phyloP scores from a whole-genome alignment of 129 eudicot genomes.

The Artemisia tridentata region DNA sequence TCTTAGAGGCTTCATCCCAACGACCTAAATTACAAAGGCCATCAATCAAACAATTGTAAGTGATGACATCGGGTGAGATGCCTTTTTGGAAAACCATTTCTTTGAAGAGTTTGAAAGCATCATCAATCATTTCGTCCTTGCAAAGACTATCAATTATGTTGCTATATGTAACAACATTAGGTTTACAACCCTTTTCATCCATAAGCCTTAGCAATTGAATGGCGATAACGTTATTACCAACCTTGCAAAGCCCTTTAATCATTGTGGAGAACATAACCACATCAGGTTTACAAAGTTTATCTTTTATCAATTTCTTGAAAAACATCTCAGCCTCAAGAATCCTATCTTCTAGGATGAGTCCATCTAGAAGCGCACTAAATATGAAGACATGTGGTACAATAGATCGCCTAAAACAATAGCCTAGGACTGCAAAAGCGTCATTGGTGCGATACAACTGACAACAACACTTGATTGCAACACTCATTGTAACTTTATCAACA shows the following conservation, averaged over 20 bases:
- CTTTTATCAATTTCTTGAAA: background rate
- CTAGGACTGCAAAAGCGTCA: background rate
- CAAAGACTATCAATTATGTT: conserved; percentile 2
- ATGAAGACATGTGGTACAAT: background rate
- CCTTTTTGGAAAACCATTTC: conserved; percentile 7
- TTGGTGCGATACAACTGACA: too few relatives aligned
- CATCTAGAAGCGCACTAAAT: background rate
- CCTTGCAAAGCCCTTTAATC: background rate
- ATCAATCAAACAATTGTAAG: background rate
- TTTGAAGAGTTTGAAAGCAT: background rate
- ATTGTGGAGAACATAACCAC: background rate
- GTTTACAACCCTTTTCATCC: background rate
- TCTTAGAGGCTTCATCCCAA: background rate
- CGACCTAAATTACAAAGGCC: background rate
- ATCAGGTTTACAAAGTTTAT: background rate
- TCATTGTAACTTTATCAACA: too few relatives aligned
- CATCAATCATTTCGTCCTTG: background rate
- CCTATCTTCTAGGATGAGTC: background rate
- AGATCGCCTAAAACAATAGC: background rate
- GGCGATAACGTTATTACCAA: background rate
- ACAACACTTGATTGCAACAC: too few relatives aligned
- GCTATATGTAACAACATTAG: background rate
- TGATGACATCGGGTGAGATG: background rate
- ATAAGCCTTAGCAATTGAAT: background rate
- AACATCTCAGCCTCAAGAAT: background rate